Evolutionary conservation across 306 rosid genomes (phyloP).

Genomic region (Inga laurina): DNA sequence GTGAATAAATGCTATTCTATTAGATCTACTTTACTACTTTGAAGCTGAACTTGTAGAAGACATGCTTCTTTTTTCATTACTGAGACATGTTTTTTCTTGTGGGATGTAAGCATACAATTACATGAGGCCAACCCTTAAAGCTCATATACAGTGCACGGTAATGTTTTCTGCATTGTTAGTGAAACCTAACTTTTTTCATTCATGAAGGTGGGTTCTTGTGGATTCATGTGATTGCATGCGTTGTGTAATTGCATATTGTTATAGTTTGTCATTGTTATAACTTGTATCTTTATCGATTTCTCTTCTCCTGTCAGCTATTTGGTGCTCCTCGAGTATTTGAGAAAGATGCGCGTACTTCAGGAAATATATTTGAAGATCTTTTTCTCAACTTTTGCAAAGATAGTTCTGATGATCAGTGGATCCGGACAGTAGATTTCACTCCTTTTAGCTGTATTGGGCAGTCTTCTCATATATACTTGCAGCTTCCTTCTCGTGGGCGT

Average conservation of each 20-base stretch:
- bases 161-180: neutral
- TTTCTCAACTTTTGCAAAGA: constrained; percentile 38
- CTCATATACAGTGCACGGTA: neutral
- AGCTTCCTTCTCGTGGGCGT: constrained; percentile 47
- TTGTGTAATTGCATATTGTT: constrained; percentile 1
- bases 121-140: neutral
- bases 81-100: neutral
- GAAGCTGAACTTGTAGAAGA: neutral
- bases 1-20: neutral
- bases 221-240: neutral
- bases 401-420: constrained; percentile 62
- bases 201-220: neutral
- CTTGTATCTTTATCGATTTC: constrained; percentile 14
- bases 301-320: constrained; percentile 44
- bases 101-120: neutral
- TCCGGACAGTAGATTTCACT: constrained; percentile 75
- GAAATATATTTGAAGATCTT: constrained; percentile 39
- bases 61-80: neutral
- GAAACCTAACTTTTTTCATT: neutral
- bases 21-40: neutral
- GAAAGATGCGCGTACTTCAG: constrained; percentile 33
- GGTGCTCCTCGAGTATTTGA: constrained; percentile 78
- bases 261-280: neutral
- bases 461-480: constrained; percentile 68
- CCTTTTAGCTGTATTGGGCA: constrained; percentile 56